Evolutionary conservation across 2,329 filamentous ascomycete genomes (phyloP), one percentile per base, ranked within the genome.

Genomic region (Stagonosporopsis tanaceti): DNA sequence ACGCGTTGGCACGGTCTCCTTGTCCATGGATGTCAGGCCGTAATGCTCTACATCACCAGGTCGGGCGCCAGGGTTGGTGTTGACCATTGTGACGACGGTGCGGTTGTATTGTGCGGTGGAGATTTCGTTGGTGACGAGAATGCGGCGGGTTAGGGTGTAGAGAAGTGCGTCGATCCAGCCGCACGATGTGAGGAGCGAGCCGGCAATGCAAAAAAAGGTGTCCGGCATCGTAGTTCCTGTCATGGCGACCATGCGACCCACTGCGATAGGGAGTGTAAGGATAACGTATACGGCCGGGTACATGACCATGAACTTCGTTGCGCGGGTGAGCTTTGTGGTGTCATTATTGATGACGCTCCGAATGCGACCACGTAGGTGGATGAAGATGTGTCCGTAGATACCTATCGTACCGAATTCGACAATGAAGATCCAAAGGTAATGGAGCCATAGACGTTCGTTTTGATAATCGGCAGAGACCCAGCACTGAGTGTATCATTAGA

Each of bases 211-310:
- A 69, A 87, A 88, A 68, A 85, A 88, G 0, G 71, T 75, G 0
- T 86, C 77, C 0, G 83, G 80, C 3, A 87, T 79, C 4, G 24
- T 6, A 4, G 63, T 62, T 6, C 74, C 74, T 1, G 69, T 72
- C 75, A 77, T 77, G 20, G 71, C 65, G 14, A 72, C 67, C 75
- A 77, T 77, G 34, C 75, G 71, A 6, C 74, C 75, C 6, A 76
- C 65, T 7, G 87, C 87, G 1, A 91, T 79, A 0, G 89, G 89
- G 0, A 87, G 80, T 0, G 88, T 91, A 62, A 89, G 86, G 17
- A 88, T 56, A 2, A 89, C 80, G 70, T 91, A 91, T 57, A 89
- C 87, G 60, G 87, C 70, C 0, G 89, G 88, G 60, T 91, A 64
- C 30, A 90, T 78, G 40, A 89, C 73, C 82, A 85, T 85, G 65